Evolutionary conservation across 83 land plant genomes (phyloP), one percentile per base, ranked within the genome.

Genomic region (Picea abies): DNA sequence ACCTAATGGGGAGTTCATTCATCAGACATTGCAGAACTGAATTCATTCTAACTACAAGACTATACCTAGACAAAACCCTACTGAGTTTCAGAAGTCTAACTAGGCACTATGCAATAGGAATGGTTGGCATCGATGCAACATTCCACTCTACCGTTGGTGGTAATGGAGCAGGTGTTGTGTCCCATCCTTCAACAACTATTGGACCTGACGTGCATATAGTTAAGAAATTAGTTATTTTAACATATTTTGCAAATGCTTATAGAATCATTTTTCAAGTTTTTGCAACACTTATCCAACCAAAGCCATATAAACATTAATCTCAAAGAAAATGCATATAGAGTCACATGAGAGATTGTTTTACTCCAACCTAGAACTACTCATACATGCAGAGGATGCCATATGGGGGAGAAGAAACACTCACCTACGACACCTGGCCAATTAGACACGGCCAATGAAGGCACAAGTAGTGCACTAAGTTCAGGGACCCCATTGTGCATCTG

Each of bases 121-220:
- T 78, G 58, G 7, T 29, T 78, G 80, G n/a, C 0, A 32, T 60
- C 1, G 64, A 15, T 60, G 64, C 64, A 58, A 63, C n/a, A 32
- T 58, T 37, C 80, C 37, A 60, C 80, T 25, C 78, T 75, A 19
- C 39, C 25, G 80, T 22, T 61, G 80, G 14, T 25, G 80, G 80
- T 37, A 60, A 15, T 19, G 89, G 89, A 52, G 88, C 85, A 22
- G 86, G 52, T 26, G 89, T 81, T 1, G 81, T 66, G 29, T 87
- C 86, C 89, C 89, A 87, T 62, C 86, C 89, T 17, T 66, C 71
- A 66, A 6, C 82, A 70, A 66, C 15, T 0, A 47, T 75, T 20
- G 86, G 84, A 44, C 22, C 83, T 73, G 60, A 26, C 29, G 0
- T 26, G 29, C 29, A 26, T 26, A 26, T 26, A 26, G 29, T 26